Conservation (phyloP, 805 yeast genomes). For the Kuraishia piskuri region DNA sequence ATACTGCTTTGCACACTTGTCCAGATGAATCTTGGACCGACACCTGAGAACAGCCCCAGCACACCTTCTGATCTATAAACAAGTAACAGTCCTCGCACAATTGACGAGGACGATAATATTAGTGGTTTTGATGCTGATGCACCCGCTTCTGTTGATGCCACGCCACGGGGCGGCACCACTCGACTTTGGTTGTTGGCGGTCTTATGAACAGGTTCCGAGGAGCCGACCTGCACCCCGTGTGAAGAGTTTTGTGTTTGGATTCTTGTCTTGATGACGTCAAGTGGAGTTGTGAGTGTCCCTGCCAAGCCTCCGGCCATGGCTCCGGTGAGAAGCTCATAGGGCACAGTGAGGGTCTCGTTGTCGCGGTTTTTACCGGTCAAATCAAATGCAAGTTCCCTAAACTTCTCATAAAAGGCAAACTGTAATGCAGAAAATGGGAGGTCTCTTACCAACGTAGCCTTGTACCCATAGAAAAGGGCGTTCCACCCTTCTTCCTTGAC, state of each 20-base stretch:
- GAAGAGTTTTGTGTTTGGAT: conserved; percentile 65
- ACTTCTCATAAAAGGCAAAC: conserved; percentile 88
- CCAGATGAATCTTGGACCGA: conserved; percentile 96
- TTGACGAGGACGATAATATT: conserved; percentile 30
- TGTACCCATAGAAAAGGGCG: conserved; percentile 84
- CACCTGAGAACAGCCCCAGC: conserved; percentile 81
- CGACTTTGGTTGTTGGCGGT: background rate
- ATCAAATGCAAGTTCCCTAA: conserved; percentile 50
- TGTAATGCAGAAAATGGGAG: conserved; percentile 94
- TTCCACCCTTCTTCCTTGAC: conserved; percentile 60
- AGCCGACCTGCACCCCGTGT: background rate
- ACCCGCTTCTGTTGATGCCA: background rate
- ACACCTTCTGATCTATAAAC: conserved; percentile 72
- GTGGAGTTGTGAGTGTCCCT: conserved; percentile 81
- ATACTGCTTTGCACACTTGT: conserved; percentile 91
- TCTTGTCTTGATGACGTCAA: conserved; percentile 88
- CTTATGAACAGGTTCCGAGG: conserved; percentile 7
- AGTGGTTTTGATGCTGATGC: conserved; percentile 1
- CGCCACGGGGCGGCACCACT: background rate
- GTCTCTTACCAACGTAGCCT: conserved; percentile 88
- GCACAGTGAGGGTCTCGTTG: conserved; percentile 40
- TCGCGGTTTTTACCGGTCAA: conserved; percentile 17
- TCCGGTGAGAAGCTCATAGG: conserved; percentile 73
- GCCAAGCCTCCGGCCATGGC: conserved; percentile 95
- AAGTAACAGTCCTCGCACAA: conserved; percentile 38